phyloP scores from a whole-genome alignment of 306 rosid genomes.

The Leucaena leucocephala region DNA sequence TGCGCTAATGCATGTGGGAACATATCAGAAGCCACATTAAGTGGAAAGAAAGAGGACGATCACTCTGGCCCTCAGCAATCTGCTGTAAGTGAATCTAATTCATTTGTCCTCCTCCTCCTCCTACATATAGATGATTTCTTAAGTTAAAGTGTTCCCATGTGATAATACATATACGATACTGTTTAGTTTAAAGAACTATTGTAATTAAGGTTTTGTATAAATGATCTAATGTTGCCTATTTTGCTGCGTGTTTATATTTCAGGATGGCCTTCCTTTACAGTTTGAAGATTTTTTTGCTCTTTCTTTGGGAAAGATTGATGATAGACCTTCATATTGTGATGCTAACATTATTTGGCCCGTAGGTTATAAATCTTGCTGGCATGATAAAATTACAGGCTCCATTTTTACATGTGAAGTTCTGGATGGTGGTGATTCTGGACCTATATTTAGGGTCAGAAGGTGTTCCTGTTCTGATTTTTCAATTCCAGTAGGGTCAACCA shows the following conservation, averaged over 20 bases:
- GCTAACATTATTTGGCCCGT: conserved; percentile 67
- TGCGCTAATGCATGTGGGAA: conserved; percentile 48
- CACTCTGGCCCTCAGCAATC: conserved; percentile 43
- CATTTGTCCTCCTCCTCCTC: conserved; percentile 33
- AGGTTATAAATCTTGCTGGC: conserved; percentile 93
- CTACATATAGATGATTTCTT: conserved; percentile 23
- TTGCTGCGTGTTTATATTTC: conserved; percentile 46
- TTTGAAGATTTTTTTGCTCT: conserved; percentile 89
- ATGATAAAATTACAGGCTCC: conserved; percentile 89
- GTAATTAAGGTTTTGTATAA: conserved; percentile 23
- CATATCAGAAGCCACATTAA: conserved; percentile 49
- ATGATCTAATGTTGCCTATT: conserved; percentile 40
- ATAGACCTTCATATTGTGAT: conserved; percentile 73
- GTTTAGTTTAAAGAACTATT: conserved; percentile 14
- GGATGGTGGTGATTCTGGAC: conserved; percentile 94
- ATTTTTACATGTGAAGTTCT: conserved; percentile 75
- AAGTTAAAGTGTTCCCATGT: conserved; percentile 1
- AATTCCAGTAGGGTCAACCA: conserved; percentile 66
- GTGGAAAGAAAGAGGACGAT: conserved; percentile 47
- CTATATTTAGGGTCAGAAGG: conserved; percentile 78
- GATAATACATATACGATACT: neutral
- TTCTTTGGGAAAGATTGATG: conserved; percentile 84
- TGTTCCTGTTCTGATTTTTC: conserved; percentile 66
- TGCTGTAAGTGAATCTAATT: conserved; percentile 55
- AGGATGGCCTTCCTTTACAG: conserved; percentile 91